These are phyloP conservation scores for Botrytis squamosa DNA, from an alignment of 2,329 filamentous ascomycete species.

Conservation along the genomic window DNA sequence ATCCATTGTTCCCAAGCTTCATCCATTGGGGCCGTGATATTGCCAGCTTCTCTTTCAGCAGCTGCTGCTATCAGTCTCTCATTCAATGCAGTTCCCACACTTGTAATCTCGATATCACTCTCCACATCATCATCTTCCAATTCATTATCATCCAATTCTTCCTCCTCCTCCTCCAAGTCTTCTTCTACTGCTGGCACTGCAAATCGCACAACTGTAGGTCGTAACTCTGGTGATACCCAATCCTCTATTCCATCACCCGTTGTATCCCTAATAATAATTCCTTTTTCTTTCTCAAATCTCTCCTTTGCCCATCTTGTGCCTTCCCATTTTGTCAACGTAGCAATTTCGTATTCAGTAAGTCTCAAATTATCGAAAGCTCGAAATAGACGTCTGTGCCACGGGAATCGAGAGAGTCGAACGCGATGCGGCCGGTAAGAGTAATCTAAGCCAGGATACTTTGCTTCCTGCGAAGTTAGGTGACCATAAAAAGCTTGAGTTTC, in stretches of 20 bases:
- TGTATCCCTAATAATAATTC: constrained; percentile 67
- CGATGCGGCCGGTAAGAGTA: constrained; percentile 72
- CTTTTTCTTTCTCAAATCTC: constrained; percentile 74
- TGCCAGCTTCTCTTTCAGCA: constrained; percentile 60
- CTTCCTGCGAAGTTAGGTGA: constrained; percentile 74
- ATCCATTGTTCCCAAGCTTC: constrained; percentile 75
- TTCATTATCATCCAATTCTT: constrained; percentile 37
- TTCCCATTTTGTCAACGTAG: constrained; percentile 75
- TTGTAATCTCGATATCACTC: constrained; percentile 54
- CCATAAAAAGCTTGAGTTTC: constrained; percentile 74
- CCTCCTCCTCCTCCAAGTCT: constrained; percentile 40
- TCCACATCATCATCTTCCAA: constrained; percentile 48
- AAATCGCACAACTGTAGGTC: constrained; percentile 26
- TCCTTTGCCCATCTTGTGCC: constrained; percentile 81
- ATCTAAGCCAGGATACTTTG: constrained; percentile 78
- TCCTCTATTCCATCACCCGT: constrained; percentile 65
- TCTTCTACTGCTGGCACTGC: constrained; percentile 36
- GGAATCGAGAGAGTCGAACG: constrained; percentile 73
- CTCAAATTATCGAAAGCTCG: constrained; percentile 69
- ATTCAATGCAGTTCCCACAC: constrained; percentile 62
- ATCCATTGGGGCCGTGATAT: constrained; percentile 58
- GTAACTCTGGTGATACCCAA: constrained; percentile 53
- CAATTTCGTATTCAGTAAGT: constrained; percentile 69
- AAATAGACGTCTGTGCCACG: constrained; percentile 74
- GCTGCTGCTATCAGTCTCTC: constrained; percentile 64